Percentiles rank a stretch among this genome's conserved stretches.
These are phyloP conservation scores for Ceratocystis colombiana DNA, from an alignment of 2,329 filamentous ascomycete genomes.

Conservation along the genomic window DNA sequence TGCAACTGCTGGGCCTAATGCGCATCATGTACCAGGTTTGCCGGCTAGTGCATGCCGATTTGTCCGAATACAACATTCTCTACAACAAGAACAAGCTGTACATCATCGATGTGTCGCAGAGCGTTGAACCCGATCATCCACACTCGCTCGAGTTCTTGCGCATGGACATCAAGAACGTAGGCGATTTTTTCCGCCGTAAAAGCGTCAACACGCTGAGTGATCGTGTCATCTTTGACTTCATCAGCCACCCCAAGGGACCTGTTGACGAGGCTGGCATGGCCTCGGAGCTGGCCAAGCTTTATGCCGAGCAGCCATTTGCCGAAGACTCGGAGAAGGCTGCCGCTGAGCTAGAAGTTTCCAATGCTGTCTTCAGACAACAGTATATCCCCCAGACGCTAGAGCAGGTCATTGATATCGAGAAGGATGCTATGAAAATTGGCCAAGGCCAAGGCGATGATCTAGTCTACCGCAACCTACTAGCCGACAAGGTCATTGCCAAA, in stretches of 20 bases:
- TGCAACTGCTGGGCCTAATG: slow-evolving; percentile 80
- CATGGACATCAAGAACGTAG: slow-evolving; percentile 97
- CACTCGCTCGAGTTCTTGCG: slow-evolving; percentile 84
- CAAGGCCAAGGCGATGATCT: slow-evolving; percentile 65
- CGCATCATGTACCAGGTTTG: slow-evolving; percentile 87
- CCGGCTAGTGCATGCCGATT: slow-evolving; percentile 83
- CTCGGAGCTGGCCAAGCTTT: slow-evolving; percentile 55
- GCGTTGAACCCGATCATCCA: slow-evolving; percentile 93
- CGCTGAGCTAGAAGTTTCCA: slow-evolving; percentile 63
- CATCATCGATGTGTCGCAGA: slow-evolving; percentile 96
- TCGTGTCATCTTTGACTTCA: slow-evolving; percentile 71
- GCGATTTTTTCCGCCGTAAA: slow-evolving; percentile 81
- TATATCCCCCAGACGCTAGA: slow-evolving; percentile 95
- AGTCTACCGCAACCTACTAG: slow-evolving; percentile 75
- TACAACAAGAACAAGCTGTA: slow-evolving; percentile 75
- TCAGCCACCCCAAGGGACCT: slow-evolving; percentile 53
- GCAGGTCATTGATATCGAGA: slow-evolving; percentile 92
- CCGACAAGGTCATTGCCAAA: slow-evolving; percentile 49
- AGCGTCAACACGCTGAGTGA: slow-evolving; percentile 74
- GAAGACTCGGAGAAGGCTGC: slow-evolving; percentile 42
- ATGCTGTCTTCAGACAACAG: slow-evolving; percentile 87
- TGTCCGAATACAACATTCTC: slow-evolving; percentile 96
- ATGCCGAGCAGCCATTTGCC: slow-evolving; percentile 44
- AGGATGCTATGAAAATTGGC: slow-evolving; percentile 69
- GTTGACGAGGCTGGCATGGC: slow-evolving; percentile 52